Evolutionary conservation across 495 filamentous ascomycete genomes (phyloP), one percentile per base, ranked within the genome.

Genomic region (Annulohypoxylon moriforme): DNA sequence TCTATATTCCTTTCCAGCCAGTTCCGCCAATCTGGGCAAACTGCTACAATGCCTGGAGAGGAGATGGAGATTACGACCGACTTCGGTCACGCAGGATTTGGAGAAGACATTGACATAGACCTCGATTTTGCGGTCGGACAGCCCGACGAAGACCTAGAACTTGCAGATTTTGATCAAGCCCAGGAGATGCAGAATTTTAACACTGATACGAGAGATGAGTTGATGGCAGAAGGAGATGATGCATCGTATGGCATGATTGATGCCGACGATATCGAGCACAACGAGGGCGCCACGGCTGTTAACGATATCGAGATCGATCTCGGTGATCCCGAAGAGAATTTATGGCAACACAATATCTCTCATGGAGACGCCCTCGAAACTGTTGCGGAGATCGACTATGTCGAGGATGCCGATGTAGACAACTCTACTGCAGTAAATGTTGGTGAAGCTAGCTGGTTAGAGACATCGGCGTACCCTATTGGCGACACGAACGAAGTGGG

Each of bases 61-160:
- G 79, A 79, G 44, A 88, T 88, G 86, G 85, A 88, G 68, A 84
- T 87, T 16, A 80, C 81, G n/a, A 82, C 84, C 27, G 83, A 86
- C 60, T 71, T 78, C 60, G 81, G 80, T 53, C 76, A 75, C 36
- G 34, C 77, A 56, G 74, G 63, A 40, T 73, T 81, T 42, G 86
- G 83, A 44, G 90, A 93, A 74, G 89, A 92, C 68, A 90, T 92
- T 60, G 92, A 93, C 62, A 91, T 93, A 70, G 91, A 93, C 69
- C 82, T 93, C 69, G 91, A 94, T 75, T 80, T 91, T 16, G 86
- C 87, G 75, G 81, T 85, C 60, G 86, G 84, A 44, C 81, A 86
- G 29, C 79, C 81, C 42, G 89, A 92, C 65, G 87, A 88, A 67
- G 90, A 93, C 68, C 85, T 88, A 74, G 88, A 89, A 72, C 79